Evolutionary conservation across 345 rosid species (phyloP).

Genomic region (Passiflora organensis): DNA sequence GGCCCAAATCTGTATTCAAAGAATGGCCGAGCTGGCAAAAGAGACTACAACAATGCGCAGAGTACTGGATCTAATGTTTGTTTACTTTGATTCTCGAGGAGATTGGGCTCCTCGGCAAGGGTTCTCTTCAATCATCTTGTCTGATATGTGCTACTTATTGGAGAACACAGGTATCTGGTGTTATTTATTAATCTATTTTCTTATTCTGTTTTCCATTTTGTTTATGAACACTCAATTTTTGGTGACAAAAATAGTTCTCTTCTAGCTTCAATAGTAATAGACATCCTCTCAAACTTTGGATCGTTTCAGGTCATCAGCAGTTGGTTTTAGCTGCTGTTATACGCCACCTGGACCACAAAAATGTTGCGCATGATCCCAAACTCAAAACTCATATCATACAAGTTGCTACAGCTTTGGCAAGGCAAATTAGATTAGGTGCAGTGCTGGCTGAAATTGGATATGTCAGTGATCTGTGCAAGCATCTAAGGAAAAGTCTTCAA

Average conservation of each 20-base stretch:
- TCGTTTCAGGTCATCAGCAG: slow-evolving; percentile 62
- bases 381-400: slow-evolving; percentile 62
- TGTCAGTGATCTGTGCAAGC: slow-evolving; percentile 89
- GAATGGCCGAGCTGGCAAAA: slow-evolving; percentile 83
- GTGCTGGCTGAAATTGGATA: slow-evolving; percentile 66
- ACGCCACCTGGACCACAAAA: slow-evolving; percentile 90
- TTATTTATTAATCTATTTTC: slow-evolving; percentile 9
- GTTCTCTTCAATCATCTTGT: slow-evolving; percentile 60
- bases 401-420: slow-evolving; percentile 72
- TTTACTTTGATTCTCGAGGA: slow-evolving; percentile 60
- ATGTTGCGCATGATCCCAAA: slow-evolving; percentile 66
- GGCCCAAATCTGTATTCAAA: slow-evolving; percentile 92
- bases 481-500: slow-evolving; percentile 87
- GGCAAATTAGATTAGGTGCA: slow-evolving; percentile 62
- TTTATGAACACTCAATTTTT: background rate
- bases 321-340: slow-evolving; percentile 65
- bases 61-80: slow-evolving; percentile 78
- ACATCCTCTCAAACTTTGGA: slow-evolving; percentile 16
- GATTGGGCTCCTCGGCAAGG: slow-evolving; percentile 83
- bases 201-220: background rate
- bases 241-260: background rate
- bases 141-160: slow-evolving; percentile 65
- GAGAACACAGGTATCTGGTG: slow-evolving; percentile 66
- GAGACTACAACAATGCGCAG: slow-evolving; percentile 78
- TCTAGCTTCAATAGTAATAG: no score